These are phyloP conservation scores for Trametes pubescens DNA, from an alignment of 1,284 basidiomycete species.

Conservation along the genomic window DNA sequence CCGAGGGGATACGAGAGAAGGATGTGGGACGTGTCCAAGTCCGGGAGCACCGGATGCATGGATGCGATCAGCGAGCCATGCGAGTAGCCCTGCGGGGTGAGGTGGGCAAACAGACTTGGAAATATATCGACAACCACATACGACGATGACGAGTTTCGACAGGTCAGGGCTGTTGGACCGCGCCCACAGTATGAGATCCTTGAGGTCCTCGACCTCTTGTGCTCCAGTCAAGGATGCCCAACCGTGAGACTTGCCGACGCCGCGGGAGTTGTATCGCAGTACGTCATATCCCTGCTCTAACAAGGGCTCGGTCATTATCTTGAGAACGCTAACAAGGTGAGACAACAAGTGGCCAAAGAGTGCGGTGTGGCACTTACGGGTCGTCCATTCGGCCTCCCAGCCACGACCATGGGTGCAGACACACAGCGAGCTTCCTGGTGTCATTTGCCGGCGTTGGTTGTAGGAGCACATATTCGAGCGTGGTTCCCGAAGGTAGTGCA, in stretches of 20 bases:
- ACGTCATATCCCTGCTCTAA: slow-evolving; percentile 60
- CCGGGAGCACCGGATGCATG: slow-evolving; percentile 59
- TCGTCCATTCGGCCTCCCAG: slow-evolving; percentile 79
- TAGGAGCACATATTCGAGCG: slow-evolving; percentile 24
- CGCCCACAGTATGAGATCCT: slow-evolving; percentile 66
- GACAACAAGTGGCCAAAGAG: not conserved
- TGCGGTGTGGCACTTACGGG: slow-evolving; percentile 56
- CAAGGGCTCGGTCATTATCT: slow-evolving; percentile 45
- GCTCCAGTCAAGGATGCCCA: slow-evolving; percentile 75
- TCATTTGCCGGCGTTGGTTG: not conserved
- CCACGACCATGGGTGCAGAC: slow-evolving; percentile 83
- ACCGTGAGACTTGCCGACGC: slow-evolving; percentile 75
- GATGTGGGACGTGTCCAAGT: slow-evolving; percentile 66
- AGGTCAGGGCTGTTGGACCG: slow-evolving; percentile 39
- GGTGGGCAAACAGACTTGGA: not conserved
- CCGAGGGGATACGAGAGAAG: slow-evolving; percentile 82
- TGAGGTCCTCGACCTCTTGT: slow-evolving; percentile 71
- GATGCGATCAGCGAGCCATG: slow-evolving; percentile 79
- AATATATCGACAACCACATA: slow-evolving; percentile 52
- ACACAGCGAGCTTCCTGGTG: slow-evolving; percentile 60
- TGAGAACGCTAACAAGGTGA: slow-evolving; percentile 42
- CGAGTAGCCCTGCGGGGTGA: slow-evolving; percentile 72
- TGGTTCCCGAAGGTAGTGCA: slow-evolving; percentile 24
- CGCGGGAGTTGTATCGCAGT: slow-evolving; percentile 77
- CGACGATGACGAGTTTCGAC: slow-evolving; percentile 52